phyloP scores from a whole-genome alignment of 768 basidiomycete species.

The Termitomyces eurrhizus region DNA sequence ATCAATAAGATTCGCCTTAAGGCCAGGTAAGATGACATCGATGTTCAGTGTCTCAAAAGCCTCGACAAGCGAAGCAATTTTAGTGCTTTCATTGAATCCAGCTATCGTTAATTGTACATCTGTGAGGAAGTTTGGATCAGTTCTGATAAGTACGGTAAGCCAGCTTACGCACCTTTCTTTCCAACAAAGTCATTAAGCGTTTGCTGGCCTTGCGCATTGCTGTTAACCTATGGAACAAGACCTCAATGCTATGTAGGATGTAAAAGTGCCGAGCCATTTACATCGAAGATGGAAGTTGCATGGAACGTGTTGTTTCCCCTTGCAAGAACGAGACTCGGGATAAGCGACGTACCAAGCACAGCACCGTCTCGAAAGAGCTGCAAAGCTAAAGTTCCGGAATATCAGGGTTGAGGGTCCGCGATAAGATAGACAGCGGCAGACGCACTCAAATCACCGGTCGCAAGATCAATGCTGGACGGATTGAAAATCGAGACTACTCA shows the following conservation, averaged over 20 bases:
- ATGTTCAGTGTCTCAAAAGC: constrained; percentile 62
- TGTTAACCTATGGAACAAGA: constrained; percentile 44
- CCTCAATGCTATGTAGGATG: constrained; percentile 1
- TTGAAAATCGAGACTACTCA: constrained; percentile 56
- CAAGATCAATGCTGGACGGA: constrained; percentile 61
- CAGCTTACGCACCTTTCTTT: constrained; percentile 38
- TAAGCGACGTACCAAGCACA: constrained; percentile 53
- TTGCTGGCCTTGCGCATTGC: constrained; percentile 51
- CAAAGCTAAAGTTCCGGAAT: constrained; percentile 34
- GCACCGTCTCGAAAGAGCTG: constrained; percentile 50
- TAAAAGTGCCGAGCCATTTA: constrained; percentile 21
- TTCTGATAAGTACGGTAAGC: background rate
- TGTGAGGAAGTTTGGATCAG: constrained; percentile 15
- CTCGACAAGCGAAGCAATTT: constrained; percentile 50
- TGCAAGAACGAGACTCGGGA: constrained; percentile 55
- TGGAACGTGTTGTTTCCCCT: constrained; percentile 58
- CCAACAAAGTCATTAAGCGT: constrained; percentile 69
- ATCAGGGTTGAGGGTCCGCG: background rate
- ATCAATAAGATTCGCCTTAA: constrained; percentile 53
- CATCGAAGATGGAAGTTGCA: constrained; percentile 49
- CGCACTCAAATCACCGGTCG: constrained; percentile 61
- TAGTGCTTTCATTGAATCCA: constrained; percentile 59
- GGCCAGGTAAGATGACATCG: constrained; percentile 52
- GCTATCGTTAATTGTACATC: constrained; percentile 55
- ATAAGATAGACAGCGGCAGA: background rate